Evolutionary conservation across 1,139 yeast genomes (phyloP).

Genomic region (Suhomyces maxii): DNA sequence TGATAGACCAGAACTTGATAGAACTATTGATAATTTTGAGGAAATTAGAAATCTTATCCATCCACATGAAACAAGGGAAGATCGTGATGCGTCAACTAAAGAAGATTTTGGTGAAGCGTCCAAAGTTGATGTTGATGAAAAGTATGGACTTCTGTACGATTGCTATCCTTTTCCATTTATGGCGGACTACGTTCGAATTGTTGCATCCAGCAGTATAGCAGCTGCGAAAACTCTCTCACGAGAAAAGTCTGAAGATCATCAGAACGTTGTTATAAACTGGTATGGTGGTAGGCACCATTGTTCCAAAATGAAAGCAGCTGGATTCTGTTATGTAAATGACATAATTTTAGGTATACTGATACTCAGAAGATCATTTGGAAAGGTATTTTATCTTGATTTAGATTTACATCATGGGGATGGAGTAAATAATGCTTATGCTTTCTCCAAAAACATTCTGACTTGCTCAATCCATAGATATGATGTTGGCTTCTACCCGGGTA

Average conservation of each 20-base stretch:
- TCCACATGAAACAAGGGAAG: background rate
- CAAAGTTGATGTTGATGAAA: constrained; percentile 2
- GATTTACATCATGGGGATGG: constrained; percentile 85
- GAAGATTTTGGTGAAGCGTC: constrained; percentile 5
- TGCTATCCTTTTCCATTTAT: constrained; percentile 63
- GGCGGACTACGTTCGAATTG: constrained; percentile 47
- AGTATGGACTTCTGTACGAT: constrained; percentile 53
- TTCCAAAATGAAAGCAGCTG: constrained; percentile 54
- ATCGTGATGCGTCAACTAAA: too few relatives aligned
- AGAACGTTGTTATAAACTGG: constrained; percentile 62
- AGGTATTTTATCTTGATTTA: constrained; percentile 63
- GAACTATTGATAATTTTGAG: background rate
- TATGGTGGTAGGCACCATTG: constrained; percentile 83
- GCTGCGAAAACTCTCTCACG: constrained; percentile 40
- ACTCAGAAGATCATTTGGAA: constrained; percentile 48
- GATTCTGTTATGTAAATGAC: constrained; percentile 76
- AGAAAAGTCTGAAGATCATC: constrained; percentile 10
- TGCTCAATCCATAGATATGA: constrained; percentile 66
- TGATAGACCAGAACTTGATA: constrained; percentile 16
- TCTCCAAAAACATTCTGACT: constrained; percentile 57
- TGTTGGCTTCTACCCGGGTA: constrained; percentile 72
- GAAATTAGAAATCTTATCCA: background rate
- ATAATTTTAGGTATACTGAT: constrained; percentile 53
- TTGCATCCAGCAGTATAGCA: constrained; percentile 60
- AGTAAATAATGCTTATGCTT: constrained; percentile 64